Evolutionary conservation across 345 rosid species (phyloP).

Genomic region (Salix brachista): DNA sequence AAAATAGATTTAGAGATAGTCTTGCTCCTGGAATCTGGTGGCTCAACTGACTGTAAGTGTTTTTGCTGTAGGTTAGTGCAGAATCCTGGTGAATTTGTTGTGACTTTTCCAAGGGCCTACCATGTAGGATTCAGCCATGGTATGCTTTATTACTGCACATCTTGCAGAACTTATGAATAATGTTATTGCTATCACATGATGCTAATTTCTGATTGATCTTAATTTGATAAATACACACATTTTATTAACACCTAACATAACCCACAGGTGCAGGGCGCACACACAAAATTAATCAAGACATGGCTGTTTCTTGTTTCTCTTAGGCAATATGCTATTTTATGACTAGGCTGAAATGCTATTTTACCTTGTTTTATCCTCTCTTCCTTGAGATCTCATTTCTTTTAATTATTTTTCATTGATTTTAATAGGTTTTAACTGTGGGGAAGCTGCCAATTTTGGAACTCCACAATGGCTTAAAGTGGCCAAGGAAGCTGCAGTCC

Average conservation of each 20-base stretch:
- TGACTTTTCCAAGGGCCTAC: constrained; percentile 98
- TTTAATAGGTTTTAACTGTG: constrained; percentile 87
- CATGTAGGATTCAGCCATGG: constrained; percentile 99
- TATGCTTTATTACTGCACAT: constrained; percentile 33
- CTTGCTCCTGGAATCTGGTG: constrained; percentile 12
- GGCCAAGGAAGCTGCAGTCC: constrained; percentile 98
- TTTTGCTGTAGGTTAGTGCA: constrained; percentile 73
- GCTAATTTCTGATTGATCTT: too few relatives aligned
- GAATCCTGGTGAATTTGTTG: constrained; percentile 98
- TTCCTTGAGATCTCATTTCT: not conserved
- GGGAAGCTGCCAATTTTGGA: constrained; percentile 99
- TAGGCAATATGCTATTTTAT: not conserved
- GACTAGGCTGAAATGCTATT: not conserved
- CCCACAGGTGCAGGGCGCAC: too few relatives aligned
- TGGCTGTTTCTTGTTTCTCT: too few relatives aligned
- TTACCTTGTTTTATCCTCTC: not conserved
- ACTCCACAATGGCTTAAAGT: constrained; percentile 95
- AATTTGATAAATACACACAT: not conserved
- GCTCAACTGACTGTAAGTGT: constrained; percentile 9
- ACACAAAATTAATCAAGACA: too few relatives aligned
- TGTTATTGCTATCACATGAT: not conserved
- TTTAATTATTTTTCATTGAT: not conserved
- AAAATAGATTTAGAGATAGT: not conserved
- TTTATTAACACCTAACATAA: too few relatives aligned
- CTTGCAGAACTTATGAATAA: constrained; percentile 3